phyloP scores from a whole-genome alignment of 257 asterid species.

The Pogostemon cablin region DNA sequence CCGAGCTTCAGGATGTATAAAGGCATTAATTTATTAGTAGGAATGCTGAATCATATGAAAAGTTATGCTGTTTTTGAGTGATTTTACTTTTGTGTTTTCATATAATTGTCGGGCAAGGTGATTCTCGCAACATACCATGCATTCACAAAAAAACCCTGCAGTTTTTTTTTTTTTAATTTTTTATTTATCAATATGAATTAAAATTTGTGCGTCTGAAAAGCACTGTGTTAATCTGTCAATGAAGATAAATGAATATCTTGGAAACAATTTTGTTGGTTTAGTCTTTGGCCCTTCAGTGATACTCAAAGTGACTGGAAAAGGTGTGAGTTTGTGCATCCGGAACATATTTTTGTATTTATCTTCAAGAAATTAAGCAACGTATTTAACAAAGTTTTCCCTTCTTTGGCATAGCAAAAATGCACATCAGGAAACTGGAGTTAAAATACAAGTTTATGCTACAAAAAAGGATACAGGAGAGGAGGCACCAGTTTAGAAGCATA shows the following conservation, averaged over 20 bases:
- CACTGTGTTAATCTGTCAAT: slow-evolving; percentile 35
- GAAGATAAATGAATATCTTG: slow-evolving; percentile 82
- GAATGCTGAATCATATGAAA: not conserved
- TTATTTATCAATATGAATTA: slow-evolving; percentile 10
- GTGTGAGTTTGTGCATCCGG: slow-evolving; percentile 38
- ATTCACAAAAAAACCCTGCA: not conserved
- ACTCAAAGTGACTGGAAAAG: slow-evolving; percentile 88
- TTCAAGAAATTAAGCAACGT: not conserved
- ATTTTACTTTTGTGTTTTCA: not conserved
- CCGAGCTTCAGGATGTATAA: slow-evolving; percentile 67
- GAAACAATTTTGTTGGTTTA: slow-evolving; percentile 62
- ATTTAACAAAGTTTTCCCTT: slow-evolving; percentile 25
- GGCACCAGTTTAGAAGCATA: slow-evolving; percentile 47
- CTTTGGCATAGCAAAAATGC: slow-evolving; percentile 19
- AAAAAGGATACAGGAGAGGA: slow-evolving; percentile 59
- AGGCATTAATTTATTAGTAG: slow-evolving; percentile 80
- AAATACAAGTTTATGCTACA: slow-evolving; percentile 75
- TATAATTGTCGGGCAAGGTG: slow-evolving; percentile 2
- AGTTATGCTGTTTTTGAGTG: not conserved
- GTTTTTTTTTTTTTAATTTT: not conserved
- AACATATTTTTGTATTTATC: slow-evolving; percentile 29
- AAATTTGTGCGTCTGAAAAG: slow-evolving; percentile 25
- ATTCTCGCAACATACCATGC: not conserved
- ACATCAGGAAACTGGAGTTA: slow-evolving; percentile 95
- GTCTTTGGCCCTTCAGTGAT: slow-evolving; percentile 72